phyloP scores from a whole-genome alignment of 2,329 filamentous ascomycete genomes.

The Teratosphaeriaceae sp. region DNA sequence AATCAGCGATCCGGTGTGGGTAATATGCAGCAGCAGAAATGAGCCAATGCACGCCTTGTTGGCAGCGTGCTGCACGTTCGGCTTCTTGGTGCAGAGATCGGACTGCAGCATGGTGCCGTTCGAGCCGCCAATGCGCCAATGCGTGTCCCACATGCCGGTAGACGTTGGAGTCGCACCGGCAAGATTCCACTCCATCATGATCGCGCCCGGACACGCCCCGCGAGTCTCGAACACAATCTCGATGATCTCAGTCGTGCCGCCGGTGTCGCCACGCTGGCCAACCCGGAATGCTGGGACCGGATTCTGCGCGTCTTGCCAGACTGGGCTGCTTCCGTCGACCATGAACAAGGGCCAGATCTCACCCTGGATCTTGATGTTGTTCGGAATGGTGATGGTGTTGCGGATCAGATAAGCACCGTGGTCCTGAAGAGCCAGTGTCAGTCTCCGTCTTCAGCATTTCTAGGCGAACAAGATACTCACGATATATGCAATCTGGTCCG shows the following conservation, averaged over 20 bases:
- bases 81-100: slow-evolving; percentile 70
- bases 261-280: slow-evolving; percentile 68
- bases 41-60: slow-evolving; percentile 64
- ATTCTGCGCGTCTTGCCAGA: slow-evolving; percentile 67
- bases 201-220: slow-evolving; percentile 75
- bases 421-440: slow-evolving; percentile 29
- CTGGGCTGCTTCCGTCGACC: slow-evolving; percentile 61
- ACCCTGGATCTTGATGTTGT: slow-evolving; percentile 48
- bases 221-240: slow-evolving; percentile 80
- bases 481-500: slow-evolving; percentile 55
- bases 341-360: slow-evolving; percentile 56
- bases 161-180: slow-evolving; percentile 58
- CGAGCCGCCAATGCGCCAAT: slow-evolving; percentile 63
- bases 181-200: slow-evolving; percentile 87
- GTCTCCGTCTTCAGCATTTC: neutral
- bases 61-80: slow-evolving; percentile 43
- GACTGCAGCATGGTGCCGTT: slow-evolving; percentile 60
- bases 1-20: slow-evolving; percentile 56
- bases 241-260: slow-evolving; percentile 77
- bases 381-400: slow-evolving; percentile 44
- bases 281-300: slow-evolving; percentile 77
- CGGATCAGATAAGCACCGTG: slow-evolving; percentile 57
- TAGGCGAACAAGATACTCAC: neutral
- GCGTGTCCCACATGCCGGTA: slow-evolving; percentile 83
- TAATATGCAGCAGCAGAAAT: slow-evolving; percentile 50